phyloP scores from a whole-genome alignment of 148 eudicot species.

The Euryodendron excelsum region DNA sequence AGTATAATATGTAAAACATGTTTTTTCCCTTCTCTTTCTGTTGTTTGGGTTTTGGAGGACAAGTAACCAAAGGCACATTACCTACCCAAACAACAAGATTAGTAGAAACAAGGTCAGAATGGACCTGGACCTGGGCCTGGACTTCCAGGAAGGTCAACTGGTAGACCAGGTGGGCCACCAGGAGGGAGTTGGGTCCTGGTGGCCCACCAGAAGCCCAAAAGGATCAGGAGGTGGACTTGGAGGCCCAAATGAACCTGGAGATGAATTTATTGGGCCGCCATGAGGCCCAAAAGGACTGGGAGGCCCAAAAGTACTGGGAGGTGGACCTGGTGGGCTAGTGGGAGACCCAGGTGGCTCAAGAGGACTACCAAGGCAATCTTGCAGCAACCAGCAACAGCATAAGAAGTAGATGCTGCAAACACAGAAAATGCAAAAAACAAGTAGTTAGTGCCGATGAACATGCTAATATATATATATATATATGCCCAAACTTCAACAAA shows the following conservation, averaged over 20 bases:
- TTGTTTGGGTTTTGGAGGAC: too few species aligned
- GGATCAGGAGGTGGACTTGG: not conserved
- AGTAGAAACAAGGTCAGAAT: not conserved
- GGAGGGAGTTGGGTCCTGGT: not conserved
- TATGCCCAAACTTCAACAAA: too few species aligned
- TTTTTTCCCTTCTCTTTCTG: too few species aligned
- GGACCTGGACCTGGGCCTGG: not conserved
- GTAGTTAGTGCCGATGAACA: not conserved
- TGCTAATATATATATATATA: too few species aligned
- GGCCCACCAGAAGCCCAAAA: not conserved
- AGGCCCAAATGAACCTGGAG: not conserved
- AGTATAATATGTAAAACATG: too few species aligned
- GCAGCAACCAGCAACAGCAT: conserved; percentile 41
- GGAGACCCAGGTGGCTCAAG: conserved; percentile 13
- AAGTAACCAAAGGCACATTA: too few species aligned
- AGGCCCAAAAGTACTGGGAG: conserved; percentile 5
- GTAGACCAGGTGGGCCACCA: not conserved
- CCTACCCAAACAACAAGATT: too few species aligned
- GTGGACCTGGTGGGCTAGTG: conserved; percentile 5
- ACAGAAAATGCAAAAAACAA: not conserved
- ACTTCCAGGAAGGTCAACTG: not conserved
- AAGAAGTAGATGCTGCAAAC: conserved; percentile 29
- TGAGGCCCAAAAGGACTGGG: conserved; percentile 11
- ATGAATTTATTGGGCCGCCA: not conserved
- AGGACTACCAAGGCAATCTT: conserved; percentile 30